Evolutionary conservation across 2,329 filamentous ascomycete genomes (phyloP).

Genomic region (Pyricularia pennisetigena): DNA sequence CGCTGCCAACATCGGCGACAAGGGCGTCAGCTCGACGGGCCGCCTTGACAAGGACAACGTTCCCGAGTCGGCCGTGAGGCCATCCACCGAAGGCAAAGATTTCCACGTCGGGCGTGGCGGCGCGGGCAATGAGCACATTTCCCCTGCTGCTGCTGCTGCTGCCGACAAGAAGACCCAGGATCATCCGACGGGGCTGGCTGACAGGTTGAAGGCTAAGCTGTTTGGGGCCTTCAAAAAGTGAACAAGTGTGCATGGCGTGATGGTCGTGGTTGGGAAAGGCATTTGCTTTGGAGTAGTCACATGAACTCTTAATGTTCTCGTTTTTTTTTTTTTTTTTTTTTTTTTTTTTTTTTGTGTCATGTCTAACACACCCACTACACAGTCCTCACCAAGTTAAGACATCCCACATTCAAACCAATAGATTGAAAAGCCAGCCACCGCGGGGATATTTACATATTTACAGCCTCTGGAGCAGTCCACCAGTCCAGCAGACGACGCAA

Average conservation of each 20-base stretch:
- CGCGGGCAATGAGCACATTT: conserved; percentile 45
- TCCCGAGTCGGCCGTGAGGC: conserved; percentile 40
- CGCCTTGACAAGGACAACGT: conserved; percentile 43
- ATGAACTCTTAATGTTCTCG: too few relatives aligned
- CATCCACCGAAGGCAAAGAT: conserved; percentile 35
- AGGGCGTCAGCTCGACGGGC: conserved; percentile 23
- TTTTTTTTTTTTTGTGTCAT: not conserved
- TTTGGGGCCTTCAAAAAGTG: conserved; percentile 39
- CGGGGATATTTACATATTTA: not conserved
- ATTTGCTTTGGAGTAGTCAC: not conserved
- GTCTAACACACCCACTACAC: not conserved
- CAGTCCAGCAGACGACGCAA: not conserved
- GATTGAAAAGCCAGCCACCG: not conserved
- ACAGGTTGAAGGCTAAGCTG: conserved; percentile 48
- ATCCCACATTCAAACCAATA: not conserved
- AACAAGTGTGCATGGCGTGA: not conserved
- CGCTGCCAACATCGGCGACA: conserved; percentile 48
- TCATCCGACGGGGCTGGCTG: conserved; percentile 34
- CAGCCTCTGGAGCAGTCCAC: not conserved
- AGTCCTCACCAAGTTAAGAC: too few relatives aligned
- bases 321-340: too few relatives aligned
- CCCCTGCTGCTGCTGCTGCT: conserved; percentile 8
- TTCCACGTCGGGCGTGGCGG: conserved; percentile 52
- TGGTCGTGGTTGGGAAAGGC: too few relatives aligned
- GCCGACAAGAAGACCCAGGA: conserved; percentile 16